Conservation (phyloP, 805 yeast genomes). For the Isabelozyma gotoi region DNA sequence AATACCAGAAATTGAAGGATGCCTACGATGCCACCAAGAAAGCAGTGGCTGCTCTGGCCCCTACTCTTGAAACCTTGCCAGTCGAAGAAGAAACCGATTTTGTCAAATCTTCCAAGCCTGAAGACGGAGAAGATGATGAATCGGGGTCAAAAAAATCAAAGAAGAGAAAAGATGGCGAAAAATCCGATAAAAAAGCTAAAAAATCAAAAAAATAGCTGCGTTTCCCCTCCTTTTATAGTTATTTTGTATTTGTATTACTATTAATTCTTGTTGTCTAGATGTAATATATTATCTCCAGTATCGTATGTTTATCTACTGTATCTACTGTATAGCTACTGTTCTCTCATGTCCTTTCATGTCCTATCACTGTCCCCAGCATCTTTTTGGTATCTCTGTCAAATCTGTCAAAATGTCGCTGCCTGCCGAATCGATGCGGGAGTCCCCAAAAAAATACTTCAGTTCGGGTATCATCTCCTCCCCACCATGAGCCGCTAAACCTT, state of each 20-base stretch:
- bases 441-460: too few relatives aligned
- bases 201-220: not conserved
- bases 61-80: conserved; percentile 7
- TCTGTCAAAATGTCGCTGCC: too few relatives aligned
- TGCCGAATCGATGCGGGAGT: too few relatives aligned
- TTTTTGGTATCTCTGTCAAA: too few relatives aligned
- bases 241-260: not conserved
- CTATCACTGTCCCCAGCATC: too few relatives aligned
- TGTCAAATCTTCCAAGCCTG: conserved; percentile 3
- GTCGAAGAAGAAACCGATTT: conserved; percentile 9
- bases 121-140: conserved; percentile 2
- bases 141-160: conserved; percentile 47
- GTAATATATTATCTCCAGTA: not conserved
- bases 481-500: too few relatives aligned
- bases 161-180: conserved; percentile 24
- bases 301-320: not conserved
- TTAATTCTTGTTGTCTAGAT: not conserved
- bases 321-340: not conserved
- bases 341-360: too few relatives aligned
- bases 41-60: conserved; percentile 11
- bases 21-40: conserved; percentile 30
- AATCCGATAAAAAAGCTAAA: conserved; percentile 13
- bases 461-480: too few relatives aligned
- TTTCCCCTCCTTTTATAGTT: not conserved
- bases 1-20: conserved; percentile 32